phyloP scores from a whole-genome alignment of 352 stramenopile genomes.

The Phytophthora ramorum region DNA sequence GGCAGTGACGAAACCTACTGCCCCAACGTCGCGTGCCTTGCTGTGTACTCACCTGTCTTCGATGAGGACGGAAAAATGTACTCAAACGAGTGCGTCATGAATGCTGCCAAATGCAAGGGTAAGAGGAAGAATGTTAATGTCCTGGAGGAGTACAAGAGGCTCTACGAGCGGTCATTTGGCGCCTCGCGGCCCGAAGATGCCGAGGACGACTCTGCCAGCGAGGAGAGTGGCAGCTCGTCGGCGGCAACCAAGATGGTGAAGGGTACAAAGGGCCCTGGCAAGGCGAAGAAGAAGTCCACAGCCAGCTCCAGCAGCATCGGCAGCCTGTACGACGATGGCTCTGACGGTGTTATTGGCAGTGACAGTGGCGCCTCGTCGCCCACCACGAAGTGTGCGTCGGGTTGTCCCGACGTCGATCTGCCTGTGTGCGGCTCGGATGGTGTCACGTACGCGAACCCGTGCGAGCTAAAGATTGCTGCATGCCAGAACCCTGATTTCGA shows the following conservation, averaged over 20 bases:
- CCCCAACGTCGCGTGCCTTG: neutral
- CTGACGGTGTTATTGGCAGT: constrained; percentile 17
- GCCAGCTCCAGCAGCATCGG: constrained; percentile 8
- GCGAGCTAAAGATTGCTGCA: constrained; percentile 22
- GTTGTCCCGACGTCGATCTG: constrained; percentile 30
- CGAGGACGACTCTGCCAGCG: constrained; percentile 8
- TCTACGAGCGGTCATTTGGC: constrained; percentile 19
- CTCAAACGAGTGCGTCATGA: constrained; percentile 25
- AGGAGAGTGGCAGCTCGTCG: constrained; percentile 1
- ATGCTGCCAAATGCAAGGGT: constrained; percentile 16
- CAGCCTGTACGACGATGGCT: constrained; percentile 28
- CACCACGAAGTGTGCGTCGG: constrained; percentile 15
- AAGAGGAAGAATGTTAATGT: constrained; percentile 6
- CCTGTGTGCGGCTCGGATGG: constrained; percentile 46
- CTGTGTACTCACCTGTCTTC: constrained; percentile 4
- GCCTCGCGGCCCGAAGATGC: constrained; percentile 8
- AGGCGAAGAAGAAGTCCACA: constrained; percentile 10
- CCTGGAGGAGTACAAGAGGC: constrained; percentile 20
- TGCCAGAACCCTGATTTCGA: constrained; percentile 22
- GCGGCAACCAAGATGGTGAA: constrained; percentile 9
- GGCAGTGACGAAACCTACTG: neutral
- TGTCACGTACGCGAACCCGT: constrained; percentile 42
- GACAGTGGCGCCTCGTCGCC: constrained; percentile 4
- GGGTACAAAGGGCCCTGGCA: constrained; percentile 7
- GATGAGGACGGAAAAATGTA: constrained; percentile 26